These are phyloP conservation scores for Plasmodium coatneyi DNA, from an alignment of 169 alveolate genomes.

Conservation along the genomic window DNA sequence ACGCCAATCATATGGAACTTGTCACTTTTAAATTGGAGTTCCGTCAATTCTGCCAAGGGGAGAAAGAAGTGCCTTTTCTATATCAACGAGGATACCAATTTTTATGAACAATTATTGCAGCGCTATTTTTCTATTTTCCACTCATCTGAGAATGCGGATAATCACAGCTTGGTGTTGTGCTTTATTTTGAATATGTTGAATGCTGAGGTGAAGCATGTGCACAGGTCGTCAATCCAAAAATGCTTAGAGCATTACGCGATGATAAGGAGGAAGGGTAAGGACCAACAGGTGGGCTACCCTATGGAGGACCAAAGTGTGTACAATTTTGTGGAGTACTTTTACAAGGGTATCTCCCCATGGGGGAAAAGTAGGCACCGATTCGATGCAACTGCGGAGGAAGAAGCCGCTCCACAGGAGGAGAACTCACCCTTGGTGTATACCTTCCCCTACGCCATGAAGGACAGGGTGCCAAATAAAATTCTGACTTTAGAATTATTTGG, in stretches of 20 bases:
- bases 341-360: conserved; percentile 41
- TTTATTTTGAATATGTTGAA: conserved; percentile 10
- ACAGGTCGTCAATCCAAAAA: neutral
- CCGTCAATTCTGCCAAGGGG: neutral
- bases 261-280: neutral
- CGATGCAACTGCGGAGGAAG: neutral
- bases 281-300: neutral
- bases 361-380: neutral
- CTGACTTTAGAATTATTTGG: conserved; percentile 37
- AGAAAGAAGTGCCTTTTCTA: conserved; percentile 30
- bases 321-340: conserved; percentile 33
- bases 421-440: neutral
- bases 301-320: conserved; percentile 31
- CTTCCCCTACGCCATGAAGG: neutral
- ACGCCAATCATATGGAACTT: conserved; percentile 62
- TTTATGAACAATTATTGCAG: conserved; percentile 48
- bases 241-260: conserved; percentile 30
- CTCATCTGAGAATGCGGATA: conserved; percentile 25
- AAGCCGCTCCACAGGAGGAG: neutral
- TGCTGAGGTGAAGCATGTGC: neutral
- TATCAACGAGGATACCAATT: conserved; percentile 27
- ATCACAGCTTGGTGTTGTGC: conserved; percentile 31
- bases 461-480: conserved; percentile 12
- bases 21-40: neutral
- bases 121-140: conserved; percentile 27